Evolutionary conservation across 805 yeast species (phyloP).

Genomic region (Starmerella potacharoeniae): DNA sequence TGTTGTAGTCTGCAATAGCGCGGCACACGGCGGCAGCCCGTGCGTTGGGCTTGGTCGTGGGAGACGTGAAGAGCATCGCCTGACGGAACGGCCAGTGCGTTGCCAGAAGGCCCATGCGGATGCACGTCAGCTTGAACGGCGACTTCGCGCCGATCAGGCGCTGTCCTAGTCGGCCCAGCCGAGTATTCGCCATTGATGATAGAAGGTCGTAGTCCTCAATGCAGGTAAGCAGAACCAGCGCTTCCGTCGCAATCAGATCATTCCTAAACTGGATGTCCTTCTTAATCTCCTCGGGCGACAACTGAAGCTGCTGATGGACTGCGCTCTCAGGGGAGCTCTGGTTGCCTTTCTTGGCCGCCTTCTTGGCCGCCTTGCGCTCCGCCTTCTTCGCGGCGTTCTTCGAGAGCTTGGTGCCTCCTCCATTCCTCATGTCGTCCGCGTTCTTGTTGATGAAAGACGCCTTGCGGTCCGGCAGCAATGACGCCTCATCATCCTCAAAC

Average conservation of each 20-base stretch:
- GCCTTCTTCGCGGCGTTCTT: slow-evolving; percentile 27
- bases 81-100: slow-evolving; percentile 39
- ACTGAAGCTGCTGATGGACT: slow-evolving; percentile 18
- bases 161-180: slow-evolving; percentile 24
- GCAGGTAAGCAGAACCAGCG: slow-evolving; percentile 32
- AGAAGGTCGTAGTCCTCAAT: slow-evolving; percentile 34
- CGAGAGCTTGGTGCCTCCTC: slow-evolving; percentile 18
- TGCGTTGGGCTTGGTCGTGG: slow-evolving; percentile 33
- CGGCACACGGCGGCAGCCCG: slow-evolving; percentile 33
- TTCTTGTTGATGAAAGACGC: slow-evolving; percentile 15
- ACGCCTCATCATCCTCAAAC: slow-evolving; percentile 15
- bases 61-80: slow-evolving; percentile 32
- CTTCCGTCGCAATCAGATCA: slow-evolving; percentile 33
- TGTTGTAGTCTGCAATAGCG: slow-evolving; percentile 33
- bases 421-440: slow-evolving; percentile 7
- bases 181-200: slow-evolving; percentile 23
- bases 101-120: slow-evolving; percentile 35
- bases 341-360: slow-evolving; percentile 20
- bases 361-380: slow-evolving; percentile 23
- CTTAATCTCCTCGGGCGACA: slow-evolving; percentile 23
- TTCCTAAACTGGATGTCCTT: slow-evolving; percentile 27
- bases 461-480: slow-evolving; percentile 12
- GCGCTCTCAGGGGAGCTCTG: slow-evolving; percentile 12
- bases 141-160: slow-evolving; percentile 29
- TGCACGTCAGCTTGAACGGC: slow-evolving; percentile 27